Evolutionary conservation across 257 asterid genomes (phyloP).

Genomic region (Penstemon eatonii): DNA sequence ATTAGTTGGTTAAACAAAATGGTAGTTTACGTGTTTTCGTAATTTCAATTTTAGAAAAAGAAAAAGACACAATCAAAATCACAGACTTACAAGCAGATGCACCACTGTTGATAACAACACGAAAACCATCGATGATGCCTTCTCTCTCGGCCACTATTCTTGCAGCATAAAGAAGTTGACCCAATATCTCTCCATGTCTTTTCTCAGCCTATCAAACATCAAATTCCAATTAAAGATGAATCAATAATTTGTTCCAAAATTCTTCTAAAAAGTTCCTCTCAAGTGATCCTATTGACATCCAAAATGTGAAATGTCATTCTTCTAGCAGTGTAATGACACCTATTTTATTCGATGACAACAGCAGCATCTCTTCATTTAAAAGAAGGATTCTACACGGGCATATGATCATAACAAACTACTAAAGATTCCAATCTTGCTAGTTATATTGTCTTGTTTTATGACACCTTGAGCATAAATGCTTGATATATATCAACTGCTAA

Average conservation of each 20-base stretch:
- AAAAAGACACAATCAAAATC: background rate
- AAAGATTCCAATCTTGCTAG: background rate
- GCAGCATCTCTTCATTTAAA: background rate
- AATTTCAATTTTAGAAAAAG: background rate
- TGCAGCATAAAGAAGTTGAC: slow-evolving; percentile 86
- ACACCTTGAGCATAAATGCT: background rate
- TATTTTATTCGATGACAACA: background rate
- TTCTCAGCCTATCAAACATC: slow-evolving; percentile 66
- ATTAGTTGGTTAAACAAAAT: background rate
- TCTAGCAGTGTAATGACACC: background rate
- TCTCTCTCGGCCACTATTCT: slow-evolving; percentile 91
- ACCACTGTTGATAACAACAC: slow-evolving; percentile 88
- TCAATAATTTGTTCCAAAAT: slow-evolving; percentile 12
- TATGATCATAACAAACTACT: background rate
- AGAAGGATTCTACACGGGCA: background rate
- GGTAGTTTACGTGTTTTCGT: background rate
- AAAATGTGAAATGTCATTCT: background rate
- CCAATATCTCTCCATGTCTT: slow-evolving; percentile 78
- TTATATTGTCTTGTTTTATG: background rate
- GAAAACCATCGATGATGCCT: slow-evolving; percentile 85
- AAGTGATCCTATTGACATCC: background rate
- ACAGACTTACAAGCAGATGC: slow-evolving; percentile 68
- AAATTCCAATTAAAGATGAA: slow-evolving; percentile 20
- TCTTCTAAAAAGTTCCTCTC: background rate
- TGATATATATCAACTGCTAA: slow-evolving; percentile 7